Evolutionary conservation across 169 alveolate genomes (phyloP), one percentile per base, ranked within the genome.

Genomic region (Babesia divergens): DNA sequence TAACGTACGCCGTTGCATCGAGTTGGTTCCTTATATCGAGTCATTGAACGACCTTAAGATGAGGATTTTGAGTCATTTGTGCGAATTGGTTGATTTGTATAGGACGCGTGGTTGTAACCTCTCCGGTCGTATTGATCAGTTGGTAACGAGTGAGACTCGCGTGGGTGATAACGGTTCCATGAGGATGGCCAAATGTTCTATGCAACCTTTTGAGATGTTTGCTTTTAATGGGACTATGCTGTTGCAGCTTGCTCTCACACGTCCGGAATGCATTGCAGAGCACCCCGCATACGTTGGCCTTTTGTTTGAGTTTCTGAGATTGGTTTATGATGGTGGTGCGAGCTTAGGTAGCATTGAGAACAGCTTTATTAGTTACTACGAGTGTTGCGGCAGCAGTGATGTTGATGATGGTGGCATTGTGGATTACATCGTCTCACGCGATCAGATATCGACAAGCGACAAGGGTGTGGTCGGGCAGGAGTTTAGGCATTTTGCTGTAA

Each of bases 221-320:
- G 77, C 43, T 2, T 53, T 66, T 20, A 66, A 66, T 34, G 68
- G 38, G n/a, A 29, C 67, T 3, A 66, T 66, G 77, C 11, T 54
- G 31, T 31, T 54, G 22, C 77, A 66, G 28, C 47, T 49, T 2
- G 62, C 24, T 31, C 38, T 66, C 28, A 54, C 77, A 0, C 65
- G 34, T 13, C 77, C 77, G 1, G 53, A 38, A 18, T 53, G 65
- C 46, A 14, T 51, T 6, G 20, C 65, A 3, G 77, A 66, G 42
- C 52, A 66, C 53, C 43, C 77, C 3, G 38, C 52, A 5, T 66
- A 66, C 53, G 58, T 66, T n/a, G 77, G 77, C n/a, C 53, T 66
- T 20, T 24, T 66, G 11, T 34, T 66, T 13, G 67, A 66, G 55
- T 26, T 66, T n/a, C 18, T 66, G 40, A 29, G 47, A 2, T 42